Conservation (phyloP, 2,329 filamentous ascomycete species). For the Zymoseptoria crescenta region DNA sequence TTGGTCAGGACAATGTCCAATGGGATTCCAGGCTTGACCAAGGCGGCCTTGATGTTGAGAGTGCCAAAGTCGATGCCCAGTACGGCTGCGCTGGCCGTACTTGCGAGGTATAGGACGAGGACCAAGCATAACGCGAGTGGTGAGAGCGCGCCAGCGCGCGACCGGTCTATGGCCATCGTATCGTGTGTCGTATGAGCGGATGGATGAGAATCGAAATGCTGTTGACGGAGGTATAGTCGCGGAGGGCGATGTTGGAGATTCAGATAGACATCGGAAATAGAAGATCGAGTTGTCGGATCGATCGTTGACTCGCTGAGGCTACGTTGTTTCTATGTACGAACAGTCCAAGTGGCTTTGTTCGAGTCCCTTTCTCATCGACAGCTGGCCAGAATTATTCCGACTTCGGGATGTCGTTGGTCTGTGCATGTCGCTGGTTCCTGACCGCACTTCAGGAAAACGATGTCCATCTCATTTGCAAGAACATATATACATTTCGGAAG, state of each 20-base stretch:
- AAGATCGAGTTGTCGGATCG: neutral
- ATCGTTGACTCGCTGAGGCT: neutral
- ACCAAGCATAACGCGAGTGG: conserved; percentile 14
- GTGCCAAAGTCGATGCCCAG: conserved; percentile 91
- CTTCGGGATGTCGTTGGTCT: neutral
- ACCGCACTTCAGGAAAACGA: no score
- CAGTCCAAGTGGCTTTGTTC: neutral
- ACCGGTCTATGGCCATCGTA: conserved; percentile 21
- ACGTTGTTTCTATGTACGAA: neutral
- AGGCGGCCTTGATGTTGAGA: conserved; percentile 89
- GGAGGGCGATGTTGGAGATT: neutral
- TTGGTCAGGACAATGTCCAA: conserved; percentile 97
- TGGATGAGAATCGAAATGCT: neutral
- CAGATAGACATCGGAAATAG: neutral
- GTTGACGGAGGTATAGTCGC: neutral
- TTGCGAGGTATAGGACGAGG: conserved; percentile 48
- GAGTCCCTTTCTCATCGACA: neutral
- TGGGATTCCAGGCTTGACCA: conserved; percentile 93
- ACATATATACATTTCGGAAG: no score
- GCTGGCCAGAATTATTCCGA: neutral
- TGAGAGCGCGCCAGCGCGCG: conserved; percentile 20
- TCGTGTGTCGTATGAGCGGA: conserved; percentile 1
- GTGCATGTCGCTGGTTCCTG: neutral
- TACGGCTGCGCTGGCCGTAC: conserved; percentile 58
- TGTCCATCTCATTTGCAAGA: no score